These are phyloP conservation scores for Sporothrix globosa DNA, from an alignment of 2,329 filamentous ascomycete genomes.

Conservation along the genomic window DNA sequence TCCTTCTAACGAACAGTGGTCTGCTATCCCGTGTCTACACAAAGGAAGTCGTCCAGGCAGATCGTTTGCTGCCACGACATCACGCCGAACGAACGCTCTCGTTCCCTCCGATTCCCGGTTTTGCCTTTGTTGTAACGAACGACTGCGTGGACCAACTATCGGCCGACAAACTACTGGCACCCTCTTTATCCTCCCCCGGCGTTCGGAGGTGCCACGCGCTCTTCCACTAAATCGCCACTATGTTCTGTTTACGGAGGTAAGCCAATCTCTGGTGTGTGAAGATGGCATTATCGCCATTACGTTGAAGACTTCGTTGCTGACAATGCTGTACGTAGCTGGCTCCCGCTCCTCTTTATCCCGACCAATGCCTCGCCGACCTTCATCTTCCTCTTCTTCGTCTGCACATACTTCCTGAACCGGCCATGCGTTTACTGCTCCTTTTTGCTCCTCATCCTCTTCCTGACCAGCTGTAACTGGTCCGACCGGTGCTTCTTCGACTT, in stretches of 20 bases:
- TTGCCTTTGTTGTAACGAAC: not conserved
- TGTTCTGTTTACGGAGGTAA: conserved; percentile 71
- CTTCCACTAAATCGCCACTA: conserved; percentile 41
- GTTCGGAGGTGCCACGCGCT: not conserved
- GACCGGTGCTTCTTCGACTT: conserved; percentile 94
- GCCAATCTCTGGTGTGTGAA: conserved; percentile 32
- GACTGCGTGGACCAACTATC: not conserved
- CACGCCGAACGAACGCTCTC: not conserved
- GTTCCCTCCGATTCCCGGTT: not conserved
- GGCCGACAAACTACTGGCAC: not conserved
- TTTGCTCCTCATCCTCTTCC: conserved; percentile 83
- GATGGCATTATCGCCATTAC: not conserved
- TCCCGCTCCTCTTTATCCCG: conserved; percentile 85
- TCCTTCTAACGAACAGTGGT: not conserved
- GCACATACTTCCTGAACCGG: conserved; percentile 94
- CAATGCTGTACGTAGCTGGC: conserved; percentile 61
- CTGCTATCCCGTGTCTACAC: not conserved
- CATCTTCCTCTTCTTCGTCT: conserved; percentile 85
- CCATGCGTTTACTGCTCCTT: conserved; percentile 98
- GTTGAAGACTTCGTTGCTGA: not conserved
- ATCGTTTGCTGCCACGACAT: not conserved
- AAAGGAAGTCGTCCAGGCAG: too few species aligned
- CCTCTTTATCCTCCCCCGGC: not conserved
- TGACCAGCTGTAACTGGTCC: conserved; percentile 72
- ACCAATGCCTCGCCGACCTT: conserved; percentile 83